phyloP scores from a whole-genome alignment of 805 yeast species.

The Metschnikowia lachancei region DNA sequence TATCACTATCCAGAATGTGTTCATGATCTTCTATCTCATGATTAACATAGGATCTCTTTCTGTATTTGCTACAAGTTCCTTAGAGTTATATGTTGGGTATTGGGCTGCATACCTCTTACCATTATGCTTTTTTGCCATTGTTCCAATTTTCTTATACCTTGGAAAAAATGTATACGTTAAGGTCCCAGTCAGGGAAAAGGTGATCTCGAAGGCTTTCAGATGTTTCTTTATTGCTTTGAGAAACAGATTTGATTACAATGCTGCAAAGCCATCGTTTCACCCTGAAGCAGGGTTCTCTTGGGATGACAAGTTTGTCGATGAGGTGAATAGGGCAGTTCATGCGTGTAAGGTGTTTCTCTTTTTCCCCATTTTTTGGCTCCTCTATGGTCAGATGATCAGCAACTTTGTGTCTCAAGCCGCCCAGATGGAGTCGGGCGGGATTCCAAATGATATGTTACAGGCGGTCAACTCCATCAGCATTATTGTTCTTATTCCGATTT shows the following conservation, averaged over 20 bases:
- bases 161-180: slow-evolving; percentile 14
- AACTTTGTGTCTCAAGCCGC: slow-evolving; percentile 19
- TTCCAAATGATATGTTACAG: slow-evolving; percentile 18
- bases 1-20: slow-evolving; percentile 17
- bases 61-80: slow-evolving; percentile 14
- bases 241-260: slow-evolving; percentile 12
- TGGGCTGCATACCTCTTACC: slow-evolving; percentile 19
- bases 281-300: slow-evolving; percentile 15
- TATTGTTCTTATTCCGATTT: slow-evolving; percentile 15
- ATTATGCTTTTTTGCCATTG: slow-evolving; percentile 13
- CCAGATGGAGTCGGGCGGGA: slow-evolving; percentile 18
- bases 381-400: slow-evolving; percentile 19
- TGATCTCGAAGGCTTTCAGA: slow-evolving; percentile 13
- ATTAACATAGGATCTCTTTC: slow-evolving; percentile 18
- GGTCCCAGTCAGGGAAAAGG: slow-evolving; percentile 14
- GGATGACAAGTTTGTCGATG: slow-evolving; percentile 17
- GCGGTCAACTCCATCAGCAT: slow-evolving; percentile 15
- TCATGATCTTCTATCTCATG: slow-evolving; percentile 18
- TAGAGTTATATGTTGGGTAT: slow-evolving; percentile 15
- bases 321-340: slow-evolving; percentile 13
- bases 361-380: slow-evolving; percentile 18
- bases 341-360: slow-evolving; percentile 19
- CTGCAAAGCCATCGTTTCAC: slow-evolving; percentile 16
- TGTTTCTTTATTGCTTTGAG: slow-evolving; percentile 10
- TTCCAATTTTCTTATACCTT: slow-evolving; percentile 11